Base-by-base conservation (phyloP, 306 rosid species). In the Begonia masoniana region DNA sequence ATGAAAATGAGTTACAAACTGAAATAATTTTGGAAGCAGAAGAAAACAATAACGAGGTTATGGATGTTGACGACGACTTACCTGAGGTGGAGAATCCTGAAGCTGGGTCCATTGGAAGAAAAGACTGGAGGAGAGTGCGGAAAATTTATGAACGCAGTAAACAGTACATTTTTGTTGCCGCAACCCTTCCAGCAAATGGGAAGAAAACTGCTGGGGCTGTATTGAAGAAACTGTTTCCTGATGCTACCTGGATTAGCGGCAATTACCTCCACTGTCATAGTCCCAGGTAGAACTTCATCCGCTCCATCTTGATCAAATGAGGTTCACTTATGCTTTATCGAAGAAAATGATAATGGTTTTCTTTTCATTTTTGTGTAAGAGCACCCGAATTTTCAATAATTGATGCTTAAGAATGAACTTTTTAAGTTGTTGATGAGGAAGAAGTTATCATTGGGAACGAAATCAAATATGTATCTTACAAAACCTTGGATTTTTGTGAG, bases 101-200 rank as follows among this genome's bases (percentile, higher is more conserved):
- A 61, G 69, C 67, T 63, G 78, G 52, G 53, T 66, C 73, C 19
- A 60, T 24, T 35, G 76, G 66, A 59, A 64, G 61, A 50, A 69
- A 59, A 52, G 92, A 75, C 60, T 75, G 99, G 94, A 83, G 82
- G 78, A 83, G 96, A 71, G 85, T 67, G 55, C 78, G 92, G 69
- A 86, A 83, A 71, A 39, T 0, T 73, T 91, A 78, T 59, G 72
- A 79, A 46, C 88, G 92, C 55, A 86, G 94, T 64, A 86, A 91
- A 71, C 96, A 91, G 62, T 91, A 85, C 69, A 67, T 91, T 69
- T 91, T 91, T 72, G 85, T 86, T 68, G 99, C 99, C 14, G 96
- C 99, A 54, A 91, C 99, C 49, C 99, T 91, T 69, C 99, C 99
- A 10, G 74, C 70, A 51, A 91, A 91, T 70, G 99, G 96, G 65